Conservation (phyloP, 2,329 filamentous ascomycete genomes). For the Trichoderma gracile region DNA sequence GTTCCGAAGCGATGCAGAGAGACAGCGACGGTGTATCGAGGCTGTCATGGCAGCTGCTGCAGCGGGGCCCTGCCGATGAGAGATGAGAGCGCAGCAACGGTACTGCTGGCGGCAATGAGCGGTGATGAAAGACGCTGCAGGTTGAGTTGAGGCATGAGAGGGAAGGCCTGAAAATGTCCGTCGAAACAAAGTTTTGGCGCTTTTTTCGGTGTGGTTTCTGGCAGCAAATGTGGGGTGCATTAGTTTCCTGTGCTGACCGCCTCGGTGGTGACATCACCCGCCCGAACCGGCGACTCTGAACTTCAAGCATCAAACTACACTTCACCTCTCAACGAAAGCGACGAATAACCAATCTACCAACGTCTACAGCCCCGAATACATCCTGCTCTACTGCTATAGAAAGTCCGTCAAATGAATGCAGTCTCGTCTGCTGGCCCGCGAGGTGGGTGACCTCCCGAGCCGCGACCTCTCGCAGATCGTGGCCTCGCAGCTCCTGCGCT, state of each 20-base stretch:
- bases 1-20: conserved; percentile 9
- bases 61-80: neutral
- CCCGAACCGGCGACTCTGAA: neutral
- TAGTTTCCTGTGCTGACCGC: conserved; percentile 13
- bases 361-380: too few species aligned
- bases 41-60: conserved; percentile 13
- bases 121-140: neutral
- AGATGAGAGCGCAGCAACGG: neutral
- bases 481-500: conserved; percentile 64
- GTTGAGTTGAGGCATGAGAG: too few species aligned
- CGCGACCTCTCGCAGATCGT: conserved; percentile 65
- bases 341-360: too few species aligned
- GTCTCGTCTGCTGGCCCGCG: conserved; percentile 75
- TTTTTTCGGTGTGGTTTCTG: neutral
- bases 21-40: neutral
- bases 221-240: conserved; percentile 24
- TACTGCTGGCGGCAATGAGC: neutral
- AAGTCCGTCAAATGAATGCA: conserved; percentile 64
- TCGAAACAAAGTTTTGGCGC: conserved; percentile 22
- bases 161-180: neutral
- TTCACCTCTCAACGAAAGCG: too few species aligned
- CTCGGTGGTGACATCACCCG: conserved; percentile 22
- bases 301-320: too few species aligned
- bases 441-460: conserved; percentile 66
- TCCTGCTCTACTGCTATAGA: too few species aligned